Base-by-base conservation (phyloP, 2,329 filamentous ascomycete species). In the Apiospora phragmitis region DNA sequence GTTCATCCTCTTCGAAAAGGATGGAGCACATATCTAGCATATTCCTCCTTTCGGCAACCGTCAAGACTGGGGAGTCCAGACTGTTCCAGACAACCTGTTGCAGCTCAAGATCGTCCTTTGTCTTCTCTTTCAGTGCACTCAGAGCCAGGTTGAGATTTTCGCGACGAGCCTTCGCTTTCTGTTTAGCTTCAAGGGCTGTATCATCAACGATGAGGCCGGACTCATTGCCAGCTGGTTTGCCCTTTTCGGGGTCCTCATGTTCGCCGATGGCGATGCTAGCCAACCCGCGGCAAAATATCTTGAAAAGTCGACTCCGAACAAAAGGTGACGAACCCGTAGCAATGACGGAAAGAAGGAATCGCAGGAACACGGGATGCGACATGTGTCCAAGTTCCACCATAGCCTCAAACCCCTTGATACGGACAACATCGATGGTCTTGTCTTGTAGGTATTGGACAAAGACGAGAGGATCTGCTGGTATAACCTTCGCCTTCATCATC, bases 391-490 rank as follows among this genome's bases (percentile, higher is more conserved):
- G 84, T 72, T 92, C 89, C 47, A 92, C 84, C 62, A 93, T 80
- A 12, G 87, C 86, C 74, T 92, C 88, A 70, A 90, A 92, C 1
- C 89, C 89, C 78, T 91, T 91, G 79, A 92, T 87, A 29, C 90
- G 88, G 68, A 92, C 89, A 47, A 86, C 80, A 73, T 92, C 90
- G 67, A 85, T 82, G 7, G 89, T 92, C 70, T 86, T 89, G 75
- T 92, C 90, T 74, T 91, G 87, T 12, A 91, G 81, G 75, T 92
- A 92, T 74, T 90, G 88, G 29, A 88, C 84, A 76, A 92, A 91
- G 71, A 89, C 86, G 47, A 87, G 74, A 0, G 86, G 85, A 51
- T 85, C 83, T 42, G 82, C 78, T 0, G 86, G 85, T 43, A 92
- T 90, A 21, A 91, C 85, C 21, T 87, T 85, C 4, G 88, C 87